A percentile compares a stretch with the other conserved stretches of the same genome.
Conservation (phyloP, 306 rosid species). For the Vigna nakashimae region DNA sequence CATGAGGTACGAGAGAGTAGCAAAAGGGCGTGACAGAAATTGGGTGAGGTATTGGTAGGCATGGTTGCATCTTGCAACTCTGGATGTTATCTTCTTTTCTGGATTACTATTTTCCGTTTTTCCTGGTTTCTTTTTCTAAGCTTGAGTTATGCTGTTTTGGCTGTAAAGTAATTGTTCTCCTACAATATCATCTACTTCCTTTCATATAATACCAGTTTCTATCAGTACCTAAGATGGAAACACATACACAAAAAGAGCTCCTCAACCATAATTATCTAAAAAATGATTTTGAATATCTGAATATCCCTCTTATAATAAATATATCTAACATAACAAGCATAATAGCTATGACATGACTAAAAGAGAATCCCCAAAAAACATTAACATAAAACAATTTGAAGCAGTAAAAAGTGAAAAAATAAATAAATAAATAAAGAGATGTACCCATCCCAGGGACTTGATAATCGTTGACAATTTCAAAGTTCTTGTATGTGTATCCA, state of each 20-base stretch:
- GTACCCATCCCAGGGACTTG: slow-evolving; percentile 98
- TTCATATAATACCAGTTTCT: too few species aligned
- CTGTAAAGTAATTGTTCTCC: too few species aligned
- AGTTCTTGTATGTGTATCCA: slow-evolving; percentile 96
- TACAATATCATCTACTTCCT: too few species aligned
- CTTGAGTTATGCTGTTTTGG: too few species aligned
- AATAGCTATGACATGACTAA: slow-evolving; percentile 13
- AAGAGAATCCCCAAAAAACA: slow-evolving; percentile 17
- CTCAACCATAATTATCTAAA: neutral
- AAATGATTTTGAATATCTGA: neutral
- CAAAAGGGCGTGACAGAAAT: too few species aligned
- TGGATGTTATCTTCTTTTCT: too few species aligned
- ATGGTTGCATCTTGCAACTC: too few species aligned
- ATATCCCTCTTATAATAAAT: neutral
- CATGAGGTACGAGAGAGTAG: too few species aligned
- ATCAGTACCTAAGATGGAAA: slow-evolving; percentile 11
- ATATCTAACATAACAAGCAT: slow-evolving; percentile 13
- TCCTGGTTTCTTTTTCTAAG: too few species aligned
- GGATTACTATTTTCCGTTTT: too few species aligned
- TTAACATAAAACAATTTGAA: slow-evolving; percentile 13
- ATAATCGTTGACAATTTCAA: slow-evolving; percentile 93
- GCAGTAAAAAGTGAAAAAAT: slow-evolving; percentile 1
- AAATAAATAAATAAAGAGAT: slow-evolving; percentile 30
- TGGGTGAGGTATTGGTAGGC: too few species aligned
- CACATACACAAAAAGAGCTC: slow-evolving; percentile 16